Base-by-base conservation (phyloP, 306 rosid genomes). In the Trifolium repens region DNA sequence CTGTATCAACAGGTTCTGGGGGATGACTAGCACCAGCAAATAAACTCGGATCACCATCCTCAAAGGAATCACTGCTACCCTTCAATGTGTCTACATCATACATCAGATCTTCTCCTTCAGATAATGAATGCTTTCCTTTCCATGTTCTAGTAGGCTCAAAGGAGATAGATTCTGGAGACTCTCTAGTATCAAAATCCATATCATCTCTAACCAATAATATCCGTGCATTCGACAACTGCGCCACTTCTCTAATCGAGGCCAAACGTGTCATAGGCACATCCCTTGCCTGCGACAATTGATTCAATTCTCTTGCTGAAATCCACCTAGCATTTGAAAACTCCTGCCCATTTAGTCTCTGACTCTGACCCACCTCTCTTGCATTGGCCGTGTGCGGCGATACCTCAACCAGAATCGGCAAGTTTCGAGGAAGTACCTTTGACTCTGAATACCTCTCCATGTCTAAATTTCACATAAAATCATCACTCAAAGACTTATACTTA, bases 11-110 rank as follows among this genome's bases (percentile, higher is more conserved):
- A 53, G 99, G 99, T 78, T 94, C 99, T 4, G 96, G 99, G 34
- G 99, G 99, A 69, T 94, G 99, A 85, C 97, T 94, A 61, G 94
- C 99, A 71, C 99, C 99, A 3, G 93, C 88, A 83, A 94, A 94
- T 76, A 87, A 89, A 80, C 90, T 84, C 19, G 91, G 80, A 80
- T 81, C 89, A 42, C 86, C 85, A 62, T 94, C 94, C 46, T 94
- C 96, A 57, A 84, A 75, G 4, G 87, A 85, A 85, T 83, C 88
- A 9, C 67, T 43, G 75, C 86, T 81, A 1, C 82, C 89, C 84
- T 88, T 88, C 71, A 89, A 85, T 37, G 86, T 74, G 44, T 85
- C 87, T 72, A 77, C 69, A 68, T 82, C 90, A 50, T 76, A 72
- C 79, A 88, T 78, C 55, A 87, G 74, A 17, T 84, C 92, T 72